Base-by-base conservation (phyloP, 495 filamentous ascomycete species). In the Penicillium lividum region DNA sequence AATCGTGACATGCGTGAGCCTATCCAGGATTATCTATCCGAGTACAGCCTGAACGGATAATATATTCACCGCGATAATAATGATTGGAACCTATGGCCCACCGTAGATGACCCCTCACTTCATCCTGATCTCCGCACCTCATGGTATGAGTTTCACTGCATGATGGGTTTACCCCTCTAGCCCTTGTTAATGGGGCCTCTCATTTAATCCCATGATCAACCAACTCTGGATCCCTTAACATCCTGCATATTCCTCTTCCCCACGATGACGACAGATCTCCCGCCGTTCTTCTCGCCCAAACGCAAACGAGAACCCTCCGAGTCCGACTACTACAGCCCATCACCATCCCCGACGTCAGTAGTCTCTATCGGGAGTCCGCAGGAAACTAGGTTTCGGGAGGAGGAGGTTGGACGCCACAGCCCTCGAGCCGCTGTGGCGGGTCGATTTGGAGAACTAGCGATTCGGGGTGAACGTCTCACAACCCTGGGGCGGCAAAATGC, bases 361-460 rank as follows among this genome's bases (percentile, higher is more conserved):
- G 49, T 65, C 25, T 76, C 75, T 5, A 59, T 68, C 29, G 53
- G 59, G 3, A 79, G 71, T 57, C 59, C 72, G 22, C 75, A 68
- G 56, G 75, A 79, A 48, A 48, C 58, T 40, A 66, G 62, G 44
- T 45, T 78, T 28, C 64, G 63, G 25, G 74, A 77, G 49, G 68
- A 71, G 27, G 74, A 77, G 47, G 57, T 68, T 15, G 74, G 72
- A 28, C 62, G 71, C 48, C 64, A 73, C 53, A 91, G 88, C 65
- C 87, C 89, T 30, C 80, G 83, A 58, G 81, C 83, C 13, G 81
- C 73, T 34, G 86, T 90, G 52, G 86, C 84, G 58, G 81, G 84
- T 60, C 77, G 82, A 54, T 85, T 92, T 62, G 81, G 82, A 59
- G 79, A 84, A 47, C 74, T 91, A 33, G 81, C 79, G 38, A 71